Conservation (phyloP, 306 rosid species). For the Vigna nakashimae region DNA sequence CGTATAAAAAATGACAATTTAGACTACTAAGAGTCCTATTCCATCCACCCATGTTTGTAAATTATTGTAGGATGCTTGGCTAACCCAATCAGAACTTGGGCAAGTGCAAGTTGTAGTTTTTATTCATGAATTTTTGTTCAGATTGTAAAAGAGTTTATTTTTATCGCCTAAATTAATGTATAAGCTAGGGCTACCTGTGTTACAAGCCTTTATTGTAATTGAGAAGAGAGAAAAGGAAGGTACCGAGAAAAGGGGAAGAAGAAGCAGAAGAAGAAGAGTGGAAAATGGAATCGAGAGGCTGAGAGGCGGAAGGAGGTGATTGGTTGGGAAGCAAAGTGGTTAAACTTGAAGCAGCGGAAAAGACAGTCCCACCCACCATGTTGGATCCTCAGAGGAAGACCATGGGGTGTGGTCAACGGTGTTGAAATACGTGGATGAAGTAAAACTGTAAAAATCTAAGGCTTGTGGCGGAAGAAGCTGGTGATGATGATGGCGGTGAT, state of each 20-base stretch:
- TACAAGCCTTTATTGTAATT: too few relatives aligned
- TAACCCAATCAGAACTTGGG: not conserved
- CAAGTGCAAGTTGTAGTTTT: not conserved
- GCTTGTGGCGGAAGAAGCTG: constrained; percentile 85
- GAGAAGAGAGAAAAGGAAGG: not conserved
- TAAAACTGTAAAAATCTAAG: constrained; percentile 38
- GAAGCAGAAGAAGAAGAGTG: constrained; percentile 64
- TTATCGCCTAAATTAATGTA: not conserved
- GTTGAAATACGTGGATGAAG: not conserved
- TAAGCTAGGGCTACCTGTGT: too few relatives aligned
- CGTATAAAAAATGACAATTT: too few relatives aligned
- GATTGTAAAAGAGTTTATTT: not conserved
- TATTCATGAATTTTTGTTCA: not conserved
- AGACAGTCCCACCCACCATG: constrained; percentile 59
- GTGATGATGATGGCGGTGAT: constrained; percentile 80
- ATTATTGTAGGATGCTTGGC: not conserved
- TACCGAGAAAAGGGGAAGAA: constrained; percentile 58
- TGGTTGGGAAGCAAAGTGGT: constrained; percentile 57
- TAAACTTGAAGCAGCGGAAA: constrained; percentile 45
- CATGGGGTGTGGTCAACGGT: not conserved
- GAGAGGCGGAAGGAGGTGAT: constrained; percentile 48
- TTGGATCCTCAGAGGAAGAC: not conserved
- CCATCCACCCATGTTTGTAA: not conserved
- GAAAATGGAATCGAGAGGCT: constrained; percentile 58
- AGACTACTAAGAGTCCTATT: not conserved